Evolutionary conservation across 345 rosid species (phyloP).

Genomic region (Rhodomyrtus tomentosa): DNA sequence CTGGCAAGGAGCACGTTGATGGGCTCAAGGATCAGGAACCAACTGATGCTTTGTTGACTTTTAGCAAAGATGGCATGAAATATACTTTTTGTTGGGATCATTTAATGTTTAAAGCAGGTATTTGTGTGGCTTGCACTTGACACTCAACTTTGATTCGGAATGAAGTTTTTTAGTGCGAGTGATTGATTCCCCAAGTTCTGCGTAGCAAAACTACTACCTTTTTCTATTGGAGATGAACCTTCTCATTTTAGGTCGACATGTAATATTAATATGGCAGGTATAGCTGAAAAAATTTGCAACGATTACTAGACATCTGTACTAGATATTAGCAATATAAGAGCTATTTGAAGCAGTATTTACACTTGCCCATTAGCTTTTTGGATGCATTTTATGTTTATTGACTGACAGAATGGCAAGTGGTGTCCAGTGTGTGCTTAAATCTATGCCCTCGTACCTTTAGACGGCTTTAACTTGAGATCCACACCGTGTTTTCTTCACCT

Average conservation of each 20-base stretch:
- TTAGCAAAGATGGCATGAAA: not conserved
- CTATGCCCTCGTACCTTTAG: not conserved
- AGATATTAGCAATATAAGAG: not conserved
- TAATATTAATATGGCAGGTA: not conserved
- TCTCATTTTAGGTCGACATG: not conserved
- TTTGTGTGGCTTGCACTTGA: not conserved
- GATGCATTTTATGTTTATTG: not conserved
- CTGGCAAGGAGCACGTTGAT: not conserved
- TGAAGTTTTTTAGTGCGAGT: not conserved
- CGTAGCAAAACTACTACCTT: not conserved
- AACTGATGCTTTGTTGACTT: not conserved
- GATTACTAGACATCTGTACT: not conserved
- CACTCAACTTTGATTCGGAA: not conserved
- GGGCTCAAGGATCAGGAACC: not conserved
- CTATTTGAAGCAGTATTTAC: not conserved
- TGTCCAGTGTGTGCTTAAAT: not conserved
- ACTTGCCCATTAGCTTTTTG: not conserved
- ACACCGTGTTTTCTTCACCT: not conserved
- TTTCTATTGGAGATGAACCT: not conserved
- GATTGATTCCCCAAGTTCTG: not conserved
- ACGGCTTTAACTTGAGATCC: not conserved
- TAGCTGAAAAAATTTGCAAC: not conserved
- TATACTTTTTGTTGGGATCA: not conserved
- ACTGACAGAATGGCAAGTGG: not conserved
- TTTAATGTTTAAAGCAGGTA: not conserved